Base-by-base conservation (phyloP, 805 yeast genomes). In the Jamesozyma lodderae region DNA sequence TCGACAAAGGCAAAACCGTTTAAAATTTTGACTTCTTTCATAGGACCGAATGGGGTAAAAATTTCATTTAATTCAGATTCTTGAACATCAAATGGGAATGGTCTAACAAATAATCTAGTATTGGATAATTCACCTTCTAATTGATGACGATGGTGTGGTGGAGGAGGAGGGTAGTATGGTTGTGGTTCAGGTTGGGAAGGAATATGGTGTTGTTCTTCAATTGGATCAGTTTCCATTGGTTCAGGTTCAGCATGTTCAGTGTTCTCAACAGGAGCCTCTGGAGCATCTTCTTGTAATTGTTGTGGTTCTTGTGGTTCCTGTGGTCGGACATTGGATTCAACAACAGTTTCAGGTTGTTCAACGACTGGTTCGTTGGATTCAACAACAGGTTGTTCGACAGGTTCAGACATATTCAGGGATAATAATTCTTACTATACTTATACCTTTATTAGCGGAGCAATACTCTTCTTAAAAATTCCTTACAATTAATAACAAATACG, bases 1-100 rank as follows among this genome's bases (percentile, higher is more conserved):
- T 88, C 94, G 43, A 90, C 82, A 59, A 85, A 88, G 19, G 94
- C 96, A 55, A 78, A 83, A 31, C 95, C 95, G 52, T 81, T 79
- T 71, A 79, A 70, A 49, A 81, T 63, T 57, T 77, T 77, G 37
- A 80, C 75, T 54, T 79, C 86, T 44, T 70, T 67, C 51, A 82
- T 64, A 35, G 81, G 73, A 49, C 90, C 94, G 43, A 70, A 70
- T 40, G 75, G 71, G 16, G 76, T 59, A 56, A 82, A 81, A 56
- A 77, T 77, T 42, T 75, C 84, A 63, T 79, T 79, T 39, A 82
- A 63, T 52, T 79, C 83, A 44, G 78, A 75, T 44, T 66, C 70
- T 43, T 59, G 63, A 29, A 62, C 68, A 45, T 74, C 79, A 36
- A 66, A 70, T 48, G 75, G 73, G 53, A 76, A 69, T 29, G 82